Conservation (phyloP, 345 rosid genomes). For the Salix suchowensis region DNA sequence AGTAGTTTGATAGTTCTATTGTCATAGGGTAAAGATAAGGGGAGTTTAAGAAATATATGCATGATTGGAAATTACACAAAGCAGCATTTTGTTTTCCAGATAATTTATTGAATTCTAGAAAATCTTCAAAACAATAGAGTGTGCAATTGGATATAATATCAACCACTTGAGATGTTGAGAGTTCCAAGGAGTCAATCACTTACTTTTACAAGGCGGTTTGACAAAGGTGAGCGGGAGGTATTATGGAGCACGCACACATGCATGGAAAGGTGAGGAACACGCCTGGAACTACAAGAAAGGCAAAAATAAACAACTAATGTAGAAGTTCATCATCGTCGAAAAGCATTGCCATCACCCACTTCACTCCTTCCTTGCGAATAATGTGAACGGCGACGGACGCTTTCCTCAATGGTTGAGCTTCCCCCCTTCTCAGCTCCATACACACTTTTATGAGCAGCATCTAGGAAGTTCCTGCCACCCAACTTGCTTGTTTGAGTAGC, state of each 20-base stretch:
- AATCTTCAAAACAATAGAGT: neutral
- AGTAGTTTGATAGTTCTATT: neutral
- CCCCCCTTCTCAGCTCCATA: conserved; percentile 92
- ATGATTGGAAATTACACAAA: neutral
- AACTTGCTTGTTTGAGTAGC: conserved; percentile 38
- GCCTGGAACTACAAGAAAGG: neutral
- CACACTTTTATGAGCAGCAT: conserved; percentile 74
- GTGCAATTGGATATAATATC: neutral
- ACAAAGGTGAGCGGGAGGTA: neutral
- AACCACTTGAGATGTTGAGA: neutral
- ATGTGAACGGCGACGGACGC: conserved; percentile 79
- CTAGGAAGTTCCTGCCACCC: conserved; percentile 67
- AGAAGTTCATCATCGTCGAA: conserved; percentile 50
- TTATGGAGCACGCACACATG: too few relatives aligned
- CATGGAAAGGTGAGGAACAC: neutral
- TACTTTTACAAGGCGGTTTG: neutral
- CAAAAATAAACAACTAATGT: neutral
- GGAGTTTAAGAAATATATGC: neutral
- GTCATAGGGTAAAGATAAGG: neutral
- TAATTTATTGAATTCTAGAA: neutral
- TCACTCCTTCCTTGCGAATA: conserved; percentile 71
- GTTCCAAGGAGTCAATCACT: neutral
- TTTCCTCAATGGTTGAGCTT: conserved; percentile 81
- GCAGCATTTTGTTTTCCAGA: neutral
- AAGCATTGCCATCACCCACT: conserved; percentile 71